These are phyloP conservation scores for Ambrosiella xylebori DNA, from an alignment of 2,329 filamentous ascomycete species.

Conservation along the genomic window DNA sequence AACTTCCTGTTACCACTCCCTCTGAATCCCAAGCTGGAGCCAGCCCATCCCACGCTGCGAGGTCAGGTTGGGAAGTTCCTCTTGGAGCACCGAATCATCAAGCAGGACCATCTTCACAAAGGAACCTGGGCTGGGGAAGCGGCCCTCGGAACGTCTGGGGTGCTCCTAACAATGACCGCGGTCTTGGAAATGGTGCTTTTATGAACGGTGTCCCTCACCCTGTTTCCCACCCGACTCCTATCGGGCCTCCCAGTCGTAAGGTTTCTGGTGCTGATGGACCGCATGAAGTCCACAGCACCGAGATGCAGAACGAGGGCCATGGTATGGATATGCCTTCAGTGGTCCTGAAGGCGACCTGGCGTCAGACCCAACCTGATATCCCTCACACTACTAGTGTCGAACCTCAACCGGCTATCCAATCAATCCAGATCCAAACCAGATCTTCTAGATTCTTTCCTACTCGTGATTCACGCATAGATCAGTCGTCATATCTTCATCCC, in stretches of 20 bases:
- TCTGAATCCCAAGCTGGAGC: background rate
- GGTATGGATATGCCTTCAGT: conserved; percentile 4
- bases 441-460: conserved; percentile 46
- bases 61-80: background rate
- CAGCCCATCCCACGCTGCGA: background rate
- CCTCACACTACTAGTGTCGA: background rate
- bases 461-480: conserved; percentile 27
- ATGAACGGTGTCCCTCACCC: conserved; percentile 23
- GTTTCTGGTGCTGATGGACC: background rate
- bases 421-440: conserved; percentile 26
- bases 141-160: conserved; percentile 52
- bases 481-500: background rate
- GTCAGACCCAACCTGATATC: background rate
- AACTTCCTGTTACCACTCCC: background rate
- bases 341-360: conserved; percentile 10
- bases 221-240: conserved; percentile 30
- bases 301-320: background rate
- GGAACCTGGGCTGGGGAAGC: conserved; percentile 25
- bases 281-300: background rate
- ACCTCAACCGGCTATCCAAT: background rate
- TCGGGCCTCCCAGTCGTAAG: conserved; percentile 21
- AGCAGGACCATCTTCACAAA: conserved; percentile 8
- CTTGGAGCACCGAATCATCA: background rate
- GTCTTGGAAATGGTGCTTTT: conserved; percentile 65
- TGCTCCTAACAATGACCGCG: conserved; percentile 51